These are phyloP conservation scores for Euphrasia confusa DNA, from an alignment of 257 asterid genomes.

Conservation along the genomic window DNA sequence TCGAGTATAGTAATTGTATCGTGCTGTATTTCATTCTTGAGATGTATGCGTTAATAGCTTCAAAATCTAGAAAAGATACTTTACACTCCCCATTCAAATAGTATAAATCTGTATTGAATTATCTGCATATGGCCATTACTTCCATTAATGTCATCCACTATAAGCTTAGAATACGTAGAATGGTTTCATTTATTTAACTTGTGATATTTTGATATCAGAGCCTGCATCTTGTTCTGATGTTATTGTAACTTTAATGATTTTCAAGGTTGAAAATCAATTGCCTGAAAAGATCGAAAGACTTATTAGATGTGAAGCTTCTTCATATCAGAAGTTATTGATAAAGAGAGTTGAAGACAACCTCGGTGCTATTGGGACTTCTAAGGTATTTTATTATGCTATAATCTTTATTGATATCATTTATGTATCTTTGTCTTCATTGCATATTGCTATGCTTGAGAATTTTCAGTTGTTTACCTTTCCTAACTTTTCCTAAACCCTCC, in stretches of 20 bases:
- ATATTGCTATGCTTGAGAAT: constrained; percentile 5
- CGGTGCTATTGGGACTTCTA: constrained; percentile 91
- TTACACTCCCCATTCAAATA: neutral
- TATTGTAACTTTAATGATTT: constrained; percentile 27
- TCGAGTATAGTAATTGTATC: neutral
- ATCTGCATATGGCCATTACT: constrained; percentile 17
- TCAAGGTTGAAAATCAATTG: constrained; percentile 84
- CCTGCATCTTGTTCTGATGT: constrained; percentile 21
- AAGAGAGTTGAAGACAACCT: constrained; percentile 98
- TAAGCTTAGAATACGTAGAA: constrained; percentile 18
- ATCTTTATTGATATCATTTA: constrained; percentile 17
- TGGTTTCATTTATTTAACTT: constrained; percentile 9
- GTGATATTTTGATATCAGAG: constrained; percentile 20
- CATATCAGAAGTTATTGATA: constrained; percentile 91
- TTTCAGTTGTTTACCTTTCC: constrained; percentile 19
- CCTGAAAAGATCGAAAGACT: constrained; percentile 97
- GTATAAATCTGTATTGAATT: constrained; percentile 1
- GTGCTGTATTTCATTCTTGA: constrained; percentile 9
- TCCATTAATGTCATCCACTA: constrained; percentile 18
- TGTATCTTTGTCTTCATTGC: constrained; percentile 12
- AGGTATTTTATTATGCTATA: constrained; percentile 42
- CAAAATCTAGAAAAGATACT: neutral
- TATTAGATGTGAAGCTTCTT: constrained; percentile 94
- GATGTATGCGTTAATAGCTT: constrained; percentile 16
- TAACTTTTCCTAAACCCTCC: constrained; percentile 23